A percentile compares a stretch with the other conserved stretches of the same genome.
These are phyloP conservation scores for Oryza officinalis DNA, from an alignment of 176 grass and related monocot species.

Conservation along the genomic window DNA sequence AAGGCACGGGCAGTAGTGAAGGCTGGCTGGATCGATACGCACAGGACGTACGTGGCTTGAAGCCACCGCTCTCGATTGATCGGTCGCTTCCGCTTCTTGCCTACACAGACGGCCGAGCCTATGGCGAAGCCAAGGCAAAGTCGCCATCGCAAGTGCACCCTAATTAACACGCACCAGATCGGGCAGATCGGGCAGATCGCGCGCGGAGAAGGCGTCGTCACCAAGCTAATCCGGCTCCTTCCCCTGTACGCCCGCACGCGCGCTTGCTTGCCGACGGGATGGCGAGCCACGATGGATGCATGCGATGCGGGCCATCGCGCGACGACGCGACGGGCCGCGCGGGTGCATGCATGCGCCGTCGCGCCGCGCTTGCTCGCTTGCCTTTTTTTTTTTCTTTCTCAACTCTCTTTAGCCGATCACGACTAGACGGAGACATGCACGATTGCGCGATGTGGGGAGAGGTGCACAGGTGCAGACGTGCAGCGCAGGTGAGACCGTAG, in stretches of 20 bases:
- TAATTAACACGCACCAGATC: not conserved
- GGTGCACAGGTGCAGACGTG: no score
- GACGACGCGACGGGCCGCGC: no score
- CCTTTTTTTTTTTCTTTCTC: not conserved
- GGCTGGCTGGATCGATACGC: not conserved
- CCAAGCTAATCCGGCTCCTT: not conserved
- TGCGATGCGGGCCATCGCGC: no score
- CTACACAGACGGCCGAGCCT: no score
- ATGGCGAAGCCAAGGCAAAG: not conserved
- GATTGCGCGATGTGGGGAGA: no score
- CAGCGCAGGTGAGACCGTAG: no score
- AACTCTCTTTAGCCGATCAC: not conserved
- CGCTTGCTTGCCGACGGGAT: slow-evolving; percentile 26
- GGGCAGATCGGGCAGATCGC: not conserved
- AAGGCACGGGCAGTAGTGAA: not conserved
- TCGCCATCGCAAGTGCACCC: not conserved
- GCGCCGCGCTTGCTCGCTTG: not conserved
- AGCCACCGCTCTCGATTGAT: not conserved
- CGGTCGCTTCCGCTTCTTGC: not conserved
- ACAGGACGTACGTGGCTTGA: not conserved
- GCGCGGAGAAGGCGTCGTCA: not conserved
- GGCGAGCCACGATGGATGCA: not conserved
- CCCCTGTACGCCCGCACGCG: no score
- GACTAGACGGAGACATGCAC: not conserved
- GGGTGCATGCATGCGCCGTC: not conserved